These are phyloP conservation scores for Bolboschoenoplectus hybrid DNA, from an alignment of 202 grass and related monocot species.

Conservation along the genomic window DNA sequence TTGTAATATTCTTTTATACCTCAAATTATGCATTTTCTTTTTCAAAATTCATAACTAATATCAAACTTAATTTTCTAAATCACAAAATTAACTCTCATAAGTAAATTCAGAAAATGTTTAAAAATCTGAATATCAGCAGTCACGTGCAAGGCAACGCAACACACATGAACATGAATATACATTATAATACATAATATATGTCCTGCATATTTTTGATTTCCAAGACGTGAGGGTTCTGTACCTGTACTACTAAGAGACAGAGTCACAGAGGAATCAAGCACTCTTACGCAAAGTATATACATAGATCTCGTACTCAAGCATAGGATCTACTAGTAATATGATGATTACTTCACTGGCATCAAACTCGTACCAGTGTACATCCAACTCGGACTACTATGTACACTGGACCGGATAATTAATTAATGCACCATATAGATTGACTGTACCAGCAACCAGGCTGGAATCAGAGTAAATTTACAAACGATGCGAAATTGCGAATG, in stretches of 20 bases:
- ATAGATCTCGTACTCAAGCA: conserved; percentile 1
- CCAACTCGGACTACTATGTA: conserved; percentile 4
- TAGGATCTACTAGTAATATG: not conserved
- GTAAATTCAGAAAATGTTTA: too few relatives aligned
- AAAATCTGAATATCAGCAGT: too few relatives aligned
- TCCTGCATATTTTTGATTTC: not conserved
- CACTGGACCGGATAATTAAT: not conserved
- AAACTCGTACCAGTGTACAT: not conserved
- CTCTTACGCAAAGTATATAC: not conserved
- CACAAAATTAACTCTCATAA: too few relatives aligned
- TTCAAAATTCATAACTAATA: too few relatives aligned
- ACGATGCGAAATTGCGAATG: too few relatives aligned
- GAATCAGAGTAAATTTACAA: too few relatives aligned
- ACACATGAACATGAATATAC: not conserved
- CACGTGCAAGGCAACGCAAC: too few relatives aligned
- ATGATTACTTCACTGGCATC: not conserved
- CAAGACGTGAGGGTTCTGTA: not conserved
- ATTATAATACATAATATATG: not conserved
- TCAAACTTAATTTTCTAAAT: too few relatives aligned
- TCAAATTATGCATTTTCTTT: too few relatives aligned
- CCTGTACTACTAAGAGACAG: not conserved
- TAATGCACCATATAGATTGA: not conserved
- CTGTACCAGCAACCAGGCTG: not conserved
- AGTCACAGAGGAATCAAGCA: not conserved
- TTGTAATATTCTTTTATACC: too few relatives aligned